phyloP scores from a whole-genome alignment of 768 basidiomycete genomes.

The Mycena olivaceomarginata region DNA sequence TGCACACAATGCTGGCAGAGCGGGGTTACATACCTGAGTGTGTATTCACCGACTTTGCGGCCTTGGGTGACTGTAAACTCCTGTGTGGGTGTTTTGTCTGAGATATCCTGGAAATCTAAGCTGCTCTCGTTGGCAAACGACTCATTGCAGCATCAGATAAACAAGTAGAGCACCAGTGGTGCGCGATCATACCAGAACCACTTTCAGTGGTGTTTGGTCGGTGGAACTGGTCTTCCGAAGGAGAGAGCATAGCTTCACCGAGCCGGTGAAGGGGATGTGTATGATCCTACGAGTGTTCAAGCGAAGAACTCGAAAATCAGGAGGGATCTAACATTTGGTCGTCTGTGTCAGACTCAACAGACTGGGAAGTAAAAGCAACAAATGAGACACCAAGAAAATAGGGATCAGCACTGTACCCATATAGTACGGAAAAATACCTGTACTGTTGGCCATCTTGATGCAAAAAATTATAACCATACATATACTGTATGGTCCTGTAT shows the following conservation, averaged over 20 bases:
- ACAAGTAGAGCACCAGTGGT: background rate
- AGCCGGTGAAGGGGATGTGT: slow-evolving; percentile 91
- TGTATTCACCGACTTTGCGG: slow-evolving; percentile 89
- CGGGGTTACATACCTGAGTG: slow-evolving; percentile 77
- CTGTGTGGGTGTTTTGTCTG: slow-evolving; percentile 79
- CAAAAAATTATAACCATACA: too few relatives aligned
- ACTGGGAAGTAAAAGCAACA: slow-evolving; percentile 64
- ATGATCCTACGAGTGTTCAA: slow-evolving; percentile 73
- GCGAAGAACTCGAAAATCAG: background rate
- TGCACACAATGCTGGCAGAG: background rate
- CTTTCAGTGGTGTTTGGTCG: slow-evolving; percentile 84
- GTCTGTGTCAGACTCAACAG: slow-evolving; percentile 91
- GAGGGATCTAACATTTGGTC: slow-evolving; percentile 83
- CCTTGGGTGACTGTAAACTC: slow-evolving; percentile 82
- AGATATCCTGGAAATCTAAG: slow-evolving; percentile 63
- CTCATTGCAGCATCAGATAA: slow-evolving; percentile 4
- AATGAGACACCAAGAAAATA: slow-evolving; percentile 29
- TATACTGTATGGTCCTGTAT: too few relatives aligned
- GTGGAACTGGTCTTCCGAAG: slow-evolving; percentile 90
- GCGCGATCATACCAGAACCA: slow-evolving; percentile 75
- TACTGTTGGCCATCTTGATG: too few relatives aligned
- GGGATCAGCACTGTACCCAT: too few relatives aligned
- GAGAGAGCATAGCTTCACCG: slow-evolving; percentile 88
- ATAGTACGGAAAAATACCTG: too few relatives aligned
- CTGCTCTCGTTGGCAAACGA: slow-evolving; percentile 88